Conservation (phyloP, 331 rosid genomes). For the Rosa hybrid region DNA sequence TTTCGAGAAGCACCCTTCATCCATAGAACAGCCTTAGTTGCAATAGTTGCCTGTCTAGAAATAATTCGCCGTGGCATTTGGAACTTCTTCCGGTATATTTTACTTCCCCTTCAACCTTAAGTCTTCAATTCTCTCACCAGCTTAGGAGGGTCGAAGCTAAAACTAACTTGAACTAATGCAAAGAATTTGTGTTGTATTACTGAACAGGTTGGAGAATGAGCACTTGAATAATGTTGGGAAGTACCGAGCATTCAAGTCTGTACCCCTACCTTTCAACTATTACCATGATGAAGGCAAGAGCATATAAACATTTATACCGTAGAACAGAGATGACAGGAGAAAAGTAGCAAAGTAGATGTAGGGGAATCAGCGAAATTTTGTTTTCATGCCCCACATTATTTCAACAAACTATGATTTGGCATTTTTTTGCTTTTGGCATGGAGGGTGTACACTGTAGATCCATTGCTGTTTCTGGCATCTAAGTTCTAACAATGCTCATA, state of each 20-base stretch:
- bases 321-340: not conserved
- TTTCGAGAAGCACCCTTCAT: slow-evolving; percentile 53
- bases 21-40: slow-evolving; percentile 55
- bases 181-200: not conserved
- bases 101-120: not conserved
- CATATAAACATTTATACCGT: slow-evolving; percentile 8
- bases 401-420: not conserved
- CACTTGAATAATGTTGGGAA: slow-evolving; percentile 68
- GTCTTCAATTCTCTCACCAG: not conserved
- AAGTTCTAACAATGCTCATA: too few species aligned
- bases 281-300: slow-evolving; percentile 25
- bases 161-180: not conserved
- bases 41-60: slow-evolving; percentile 70
- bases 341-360: not conserved
- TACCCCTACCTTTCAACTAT: slow-evolving; percentile 54
- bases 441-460: not conserved
- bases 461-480: not conserved
- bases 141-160: not conserved
- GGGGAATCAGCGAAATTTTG: not conserved
- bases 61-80: slow-evolving; percentile 85
- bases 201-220: slow-evolving; percentile 61
- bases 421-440: not conserved
- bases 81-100: slow-evolving; percentile 73
- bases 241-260: slow-evolving; percentile 62
- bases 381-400: not conserved